These are phyloP conservation scores for Puccinia horiana DNA, from an alignment of 1,284 basidiomycete genomes.

Conservation along the genomic window DNA sequence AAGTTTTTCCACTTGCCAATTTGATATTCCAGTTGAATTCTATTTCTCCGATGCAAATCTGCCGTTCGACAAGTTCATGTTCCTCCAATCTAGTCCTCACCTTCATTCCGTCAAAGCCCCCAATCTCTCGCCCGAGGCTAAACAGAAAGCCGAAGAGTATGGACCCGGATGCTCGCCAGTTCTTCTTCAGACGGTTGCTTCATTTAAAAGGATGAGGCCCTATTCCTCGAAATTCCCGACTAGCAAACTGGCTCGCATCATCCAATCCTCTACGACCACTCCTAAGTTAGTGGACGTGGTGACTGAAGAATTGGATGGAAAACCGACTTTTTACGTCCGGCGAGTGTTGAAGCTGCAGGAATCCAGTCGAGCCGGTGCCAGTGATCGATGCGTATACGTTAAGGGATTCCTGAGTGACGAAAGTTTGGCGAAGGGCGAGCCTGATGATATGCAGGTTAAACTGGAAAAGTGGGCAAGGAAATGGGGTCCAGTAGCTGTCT, in stretches of 20 bases:
- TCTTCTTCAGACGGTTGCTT: constrained; percentile 44
- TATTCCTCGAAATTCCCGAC: constrained; percentile 43
- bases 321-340: constrained; percentile 29
- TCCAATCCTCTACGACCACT: constrained; percentile 27
- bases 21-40: constrained; percentile 83
- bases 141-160: constrained; percentile 37
- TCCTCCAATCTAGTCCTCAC: constrained; percentile 46
- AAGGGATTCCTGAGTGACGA: constrained; percentile 49
- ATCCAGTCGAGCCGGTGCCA: constrained; percentile 36
- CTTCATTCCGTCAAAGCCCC: constrained; percentile 43
- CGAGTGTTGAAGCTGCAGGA: constrained; percentile 43
- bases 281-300: constrained; percentile 41
- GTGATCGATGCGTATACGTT: constrained; percentile 44
- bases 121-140: constrained; percentile 43
- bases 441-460: constrained; percentile 38
- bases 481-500: constrained; percentile 42
- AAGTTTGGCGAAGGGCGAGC: constrained; percentile 40
- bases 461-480: constrained; percentile 45
- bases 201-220: constrained; percentile 47
- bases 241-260: constrained; percentile 39
- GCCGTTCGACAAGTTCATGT: constrained; percentile 98
- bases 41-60: constrained; percentile 97
- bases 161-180: constrained; percentile 48
- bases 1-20: neutral
- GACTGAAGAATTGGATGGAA: constrained; percentile 33